Evolutionary conservation across 495 filamentous ascomycete genomes (phyloP).

Genomic region (Jackrogersella minutella): DNA sequence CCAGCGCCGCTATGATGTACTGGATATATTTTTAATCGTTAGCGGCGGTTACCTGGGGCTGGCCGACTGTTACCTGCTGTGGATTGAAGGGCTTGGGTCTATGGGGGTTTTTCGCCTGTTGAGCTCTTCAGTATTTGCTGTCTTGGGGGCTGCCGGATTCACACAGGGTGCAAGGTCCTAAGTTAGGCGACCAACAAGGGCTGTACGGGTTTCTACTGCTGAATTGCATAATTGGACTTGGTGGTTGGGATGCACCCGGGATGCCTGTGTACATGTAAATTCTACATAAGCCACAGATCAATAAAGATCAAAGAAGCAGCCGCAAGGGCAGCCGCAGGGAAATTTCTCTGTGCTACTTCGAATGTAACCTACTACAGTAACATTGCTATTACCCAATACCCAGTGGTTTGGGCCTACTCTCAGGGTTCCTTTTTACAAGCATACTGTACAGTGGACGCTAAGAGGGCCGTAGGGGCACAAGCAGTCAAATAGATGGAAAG

Average conservation of each 20-base stretch:
- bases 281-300: neutral
- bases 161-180: conserved; percentile 13
- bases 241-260: no score
- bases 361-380: neutral
- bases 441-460: neutral
- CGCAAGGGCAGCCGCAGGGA: neutral
- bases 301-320: neutral
- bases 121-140: conserved; percentile 14
- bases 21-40: conserved; percentile 12
- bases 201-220: neutral
- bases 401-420: no score
- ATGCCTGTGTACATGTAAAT: no score
- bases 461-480: neutral
- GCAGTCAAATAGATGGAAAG: no score
- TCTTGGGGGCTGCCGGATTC: conserved; percentile 10
- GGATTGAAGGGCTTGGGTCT: conserved; percentile 9
- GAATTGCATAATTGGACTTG: no score
- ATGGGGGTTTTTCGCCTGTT: conserved; percentile 12
- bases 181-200: neutral
- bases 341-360: neutral
- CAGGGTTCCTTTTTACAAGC: neutral
- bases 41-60: conserved; percentile 16
- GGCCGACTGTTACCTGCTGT: conserved; percentile 8
- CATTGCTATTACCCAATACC: no score
- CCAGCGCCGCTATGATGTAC: conserved; percentile 16